Conservation (phyloP, 371 early-diverging fungal genomes). For the Actinomortierella ambigua region DNA sequence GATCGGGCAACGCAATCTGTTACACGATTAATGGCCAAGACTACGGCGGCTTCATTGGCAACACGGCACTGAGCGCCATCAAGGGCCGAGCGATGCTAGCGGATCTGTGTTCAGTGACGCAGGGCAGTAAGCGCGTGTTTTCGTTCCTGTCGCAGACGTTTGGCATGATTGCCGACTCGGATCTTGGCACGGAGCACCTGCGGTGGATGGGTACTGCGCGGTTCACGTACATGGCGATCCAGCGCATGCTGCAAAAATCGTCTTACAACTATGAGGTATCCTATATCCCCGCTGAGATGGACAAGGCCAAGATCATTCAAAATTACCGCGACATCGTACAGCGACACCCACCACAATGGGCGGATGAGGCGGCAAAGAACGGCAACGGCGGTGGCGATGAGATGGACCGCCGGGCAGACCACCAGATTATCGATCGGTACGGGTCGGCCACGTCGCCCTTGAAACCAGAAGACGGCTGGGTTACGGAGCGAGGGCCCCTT, state of each 20-base stretch:
- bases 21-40: constrained; percentile 61
- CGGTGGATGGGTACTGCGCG: constrained; percentile 72
- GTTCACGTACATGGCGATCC: constrained; percentile 53
- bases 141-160: constrained; percentile 68
- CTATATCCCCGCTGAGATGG: constrained; percentile 53
- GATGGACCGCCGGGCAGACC: constrained; percentile 9
- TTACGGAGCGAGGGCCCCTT: constrained; percentile 51
- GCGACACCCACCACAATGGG: constrained; percentile 25
- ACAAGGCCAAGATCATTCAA: constrained; percentile 50
- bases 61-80: constrained; percentile 58
- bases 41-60: constrained; percentile 52
- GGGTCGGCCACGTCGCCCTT: constrained; percentile 29
- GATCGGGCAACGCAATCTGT: constrained; percentile 62
- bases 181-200: constrained; percentile 64
- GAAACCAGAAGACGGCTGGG: constrained; percentile 55
- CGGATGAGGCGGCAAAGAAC: constrained; percentile 12
- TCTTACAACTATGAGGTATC: constrained; percentile 54
- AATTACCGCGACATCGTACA: constrained; percentile 26
- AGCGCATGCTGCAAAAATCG: constrained; percentile 53
- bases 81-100: constrained; percentile 63
- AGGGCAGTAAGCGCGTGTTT: constrained; percentile 54
- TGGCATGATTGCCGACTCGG: constrained; percentile 68
- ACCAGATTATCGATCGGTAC: constrained; percentile 26
- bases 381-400: constrained; percentile 34
- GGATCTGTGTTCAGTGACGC: constrained; percentile 66